Evolutionary conservation across 2,329 filamentous ascomycete genomes (phyloP), one percentile per base, ranked within the genome.

Genomic region (Aspergillus intermedius): DNA sequence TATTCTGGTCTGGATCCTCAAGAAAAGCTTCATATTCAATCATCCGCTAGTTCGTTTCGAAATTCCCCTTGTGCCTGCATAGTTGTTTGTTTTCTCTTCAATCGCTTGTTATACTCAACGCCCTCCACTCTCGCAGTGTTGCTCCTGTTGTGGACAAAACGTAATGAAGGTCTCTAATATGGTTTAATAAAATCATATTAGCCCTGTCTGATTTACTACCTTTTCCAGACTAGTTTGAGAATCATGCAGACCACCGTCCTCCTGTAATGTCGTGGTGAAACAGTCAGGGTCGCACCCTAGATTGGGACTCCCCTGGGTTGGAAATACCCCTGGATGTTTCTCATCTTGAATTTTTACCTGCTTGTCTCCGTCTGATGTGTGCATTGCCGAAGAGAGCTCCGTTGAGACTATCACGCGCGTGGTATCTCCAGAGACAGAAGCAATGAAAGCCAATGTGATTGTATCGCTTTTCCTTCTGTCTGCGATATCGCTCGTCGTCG

Each of bases 361-460:
- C 34, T 8, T 7, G 3, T 37, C 12, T 37, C 8, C 34, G 12
- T 12, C 8, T 35, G 13, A 7, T 35, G 15, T 35, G 15, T 17
- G 13, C 34, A 7, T n/a, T 17, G 34, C 13, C 17, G 34, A 35
- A 35, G 34, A 35, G 5, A 7, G 32, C 32, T 15, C 32, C 32
- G 15, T 35, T 13, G 32, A n/a, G 32, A 13, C 32, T 9, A 2
- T 30, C 9, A 12, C 25, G 25, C 25, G 12, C 3, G 10, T 30
- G 25, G 25, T 12, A 30, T 30, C 10, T 30, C 25, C 25, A 30
- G 25, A 30, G n/a, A 37, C n/a, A n/a, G 13, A 17, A 7, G 9
- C 34, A 49, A 72, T 72, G 69, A 69, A 70, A 60, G 57, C 69
- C 54, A 55, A 56, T 52, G 50, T 63, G 22, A 53, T 65, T 42